Percentiles rank a stretch among this genome's conserved stretches.
phyloP scores from a whole-genome alignment of 2,329 filamentous ascomycete genomes.

The Plectosphaerella sp. region DNA sequence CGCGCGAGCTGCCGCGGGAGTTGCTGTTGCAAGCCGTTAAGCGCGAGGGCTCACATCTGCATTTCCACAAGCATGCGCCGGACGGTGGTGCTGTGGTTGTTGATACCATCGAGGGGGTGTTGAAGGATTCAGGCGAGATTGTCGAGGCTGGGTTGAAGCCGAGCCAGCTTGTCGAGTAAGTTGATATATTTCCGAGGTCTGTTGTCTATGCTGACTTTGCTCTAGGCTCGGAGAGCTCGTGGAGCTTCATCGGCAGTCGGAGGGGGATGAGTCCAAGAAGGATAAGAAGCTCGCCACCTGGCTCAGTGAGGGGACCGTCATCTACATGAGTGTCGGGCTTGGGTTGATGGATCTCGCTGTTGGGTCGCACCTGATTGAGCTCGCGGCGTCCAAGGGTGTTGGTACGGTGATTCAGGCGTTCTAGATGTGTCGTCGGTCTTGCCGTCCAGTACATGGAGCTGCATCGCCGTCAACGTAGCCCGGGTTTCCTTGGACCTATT shows the following conservation, averaged over 20 bases:
- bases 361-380: conserved; percentile 50
- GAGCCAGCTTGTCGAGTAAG: conserved; percentile 74
- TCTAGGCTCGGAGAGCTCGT: conserved; percentile 70
- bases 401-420: conserved; percentile 51
- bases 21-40: conserved; percentile 61
- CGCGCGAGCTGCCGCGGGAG: conserved; percentile 79
- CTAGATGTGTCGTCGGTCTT: conserved; percentile 17
- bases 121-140: conserved; percentile 83
- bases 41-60: conserved; percentile 40
- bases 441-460: too few relatives aligned
- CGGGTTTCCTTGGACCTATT: too few relatives aligned
- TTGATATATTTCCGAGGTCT: conserved; percentile 8
- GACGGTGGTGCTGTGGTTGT: conserved; percentile 67
- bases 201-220: background rate
- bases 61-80: conserved; percentile 62
- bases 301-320: conserved; percentile 58
- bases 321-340: conserved; percentile 65
- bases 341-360: conserved; percentile 64
- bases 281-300: conserved; percentile 49
- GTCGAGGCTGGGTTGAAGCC: conserved; percentile 71
- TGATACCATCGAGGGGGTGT: conserved; percentile 71
- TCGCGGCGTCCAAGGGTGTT: conserved; percentile 50
- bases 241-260: conserved; percentile 43
- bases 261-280: conserved; percentile 32
- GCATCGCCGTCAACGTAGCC: too few relatives aligned